Percentiles rank a stretch among this genome's conserved stretches.
phyloP scores from a whole-genome alignment of 2,329 filamentous ascomycete genomes.

The Cordyceps javanica region DNA sequence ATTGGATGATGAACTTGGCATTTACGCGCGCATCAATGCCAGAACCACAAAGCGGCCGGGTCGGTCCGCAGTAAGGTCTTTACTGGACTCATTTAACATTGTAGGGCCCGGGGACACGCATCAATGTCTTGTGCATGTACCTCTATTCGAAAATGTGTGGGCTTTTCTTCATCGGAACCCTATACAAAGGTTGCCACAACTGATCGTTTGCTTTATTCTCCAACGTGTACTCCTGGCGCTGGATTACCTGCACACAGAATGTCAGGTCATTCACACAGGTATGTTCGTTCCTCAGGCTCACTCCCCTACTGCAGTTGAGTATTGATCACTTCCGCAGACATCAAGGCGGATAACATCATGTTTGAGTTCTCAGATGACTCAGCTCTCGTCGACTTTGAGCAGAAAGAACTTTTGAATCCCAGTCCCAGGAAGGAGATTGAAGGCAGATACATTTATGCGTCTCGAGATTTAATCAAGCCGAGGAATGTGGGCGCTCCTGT shows the following conservation, averaged over 20 bases:
- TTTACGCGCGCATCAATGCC: conserved; percentile 25
- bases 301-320: too few relatives aligned
- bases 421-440: conserved; percentile 32
- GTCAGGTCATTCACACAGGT: conserved; percentile 41
- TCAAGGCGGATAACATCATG: conserved; percentile 27
- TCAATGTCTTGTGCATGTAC: neutral
- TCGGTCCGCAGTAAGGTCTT: neutral
- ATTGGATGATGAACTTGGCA: conserved; percentile 31
- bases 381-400: conserved; percentile 21
- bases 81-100: neutral
- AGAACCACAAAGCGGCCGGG: neutral
- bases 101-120: neutral
- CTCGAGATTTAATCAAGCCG: conserved; percentile 31
- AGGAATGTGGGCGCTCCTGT: conserved; percentile 28
- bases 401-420: conserved; percentile 29
- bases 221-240: conserved; percentile 35
- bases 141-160: neutral
- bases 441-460: conserved; percentile 34
- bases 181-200: neutral
- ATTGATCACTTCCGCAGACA: neutral
- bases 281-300: neutral
- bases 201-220: conserved; percentile 27
- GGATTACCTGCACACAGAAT: conserved; percentile 42
- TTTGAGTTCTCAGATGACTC: neutral
- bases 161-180: neutral